These are phyloP conservation scores for Saccharomycopsis oosterbeekiorum DNA, from an alignment of 805 yeast genomes.

Conservation along the genomic window DNA sequence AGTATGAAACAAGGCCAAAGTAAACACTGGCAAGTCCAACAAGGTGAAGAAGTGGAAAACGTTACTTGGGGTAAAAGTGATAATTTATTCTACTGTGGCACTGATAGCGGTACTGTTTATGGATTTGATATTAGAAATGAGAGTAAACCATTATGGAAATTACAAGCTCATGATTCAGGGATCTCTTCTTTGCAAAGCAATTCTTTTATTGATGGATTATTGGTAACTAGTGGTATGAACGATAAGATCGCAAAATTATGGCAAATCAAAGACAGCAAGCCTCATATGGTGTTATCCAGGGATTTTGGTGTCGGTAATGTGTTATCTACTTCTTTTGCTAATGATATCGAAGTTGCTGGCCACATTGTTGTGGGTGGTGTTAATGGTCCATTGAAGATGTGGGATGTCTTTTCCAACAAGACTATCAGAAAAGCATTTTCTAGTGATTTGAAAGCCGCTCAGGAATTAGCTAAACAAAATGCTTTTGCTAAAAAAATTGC, in stretches of 20 bases:
- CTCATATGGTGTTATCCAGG: constrained; percentile 82
- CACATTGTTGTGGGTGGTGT: constrained; percentile 83
- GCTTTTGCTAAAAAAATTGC: constrained; percentile 48
- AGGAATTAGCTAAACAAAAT: constrained; percentile 45
- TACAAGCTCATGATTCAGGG: constrained; percentile 95
- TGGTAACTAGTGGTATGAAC: constrained; percentile 85
- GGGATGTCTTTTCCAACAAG: constrained; percentile 83
- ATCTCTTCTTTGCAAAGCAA: constrained; percentile 74
- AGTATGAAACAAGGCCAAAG: constrained; percentile 53
- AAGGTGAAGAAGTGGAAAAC: constrained; percentile 77
- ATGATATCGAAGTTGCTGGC: constrained; percentile 81
- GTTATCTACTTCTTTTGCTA: constrained; percentile 70
- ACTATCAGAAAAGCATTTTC: constrained; percentile 65
- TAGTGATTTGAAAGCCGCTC: constrained; percentile 44
- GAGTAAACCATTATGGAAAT: constrained; percentile 76
- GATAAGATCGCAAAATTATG: constrained; percentile 82
- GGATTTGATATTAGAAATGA: constrained; percentile 74
- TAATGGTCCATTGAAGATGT: constrained; percentile 71
- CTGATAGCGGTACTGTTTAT: constrained; percentile 83
- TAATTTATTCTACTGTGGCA: constrained; percentile 61
- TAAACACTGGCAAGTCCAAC: constrained; percentile 53
- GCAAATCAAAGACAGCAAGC: constrained; percentile 55
- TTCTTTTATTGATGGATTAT: constrained; percentile 53
- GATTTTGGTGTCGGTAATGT: constrained; percentile 95
- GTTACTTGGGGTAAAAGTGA: constrained; percentile 54